Conservation (phyloP, 805 yeast genomes). For the Ogataea methanolica region DNA sequence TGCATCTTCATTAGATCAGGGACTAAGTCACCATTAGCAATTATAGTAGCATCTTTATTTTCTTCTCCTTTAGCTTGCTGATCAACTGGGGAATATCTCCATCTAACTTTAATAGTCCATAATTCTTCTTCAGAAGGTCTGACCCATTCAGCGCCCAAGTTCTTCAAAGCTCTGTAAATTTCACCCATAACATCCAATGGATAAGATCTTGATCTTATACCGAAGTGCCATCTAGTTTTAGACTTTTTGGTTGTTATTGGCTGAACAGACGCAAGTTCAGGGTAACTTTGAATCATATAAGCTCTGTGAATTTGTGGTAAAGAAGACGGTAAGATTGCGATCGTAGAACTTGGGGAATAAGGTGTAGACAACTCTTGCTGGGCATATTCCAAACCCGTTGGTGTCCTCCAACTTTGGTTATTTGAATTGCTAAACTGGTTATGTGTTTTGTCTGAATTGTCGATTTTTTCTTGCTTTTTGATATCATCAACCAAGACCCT, state of each 20-base stretch:
- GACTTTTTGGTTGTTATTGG: slow-evolving; percentile 69
- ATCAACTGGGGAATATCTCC: slow-evolving; percentile 61
- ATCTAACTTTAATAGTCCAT: slow-evolving; percentile 94
- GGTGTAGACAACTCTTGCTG: slow-evolving; percentile 29
- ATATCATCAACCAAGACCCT: slow-evolving; percentile 63
- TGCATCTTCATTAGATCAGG: slow-evolving; percentile 95
- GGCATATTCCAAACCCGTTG: slow-evolving; percentile 24
- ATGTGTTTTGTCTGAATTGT: neutral
- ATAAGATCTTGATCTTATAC: slow-evolving; percentile 91
- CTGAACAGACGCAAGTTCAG: slow-evolving; percentile 31
- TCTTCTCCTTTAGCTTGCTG: slow-evolving; percentile 16
- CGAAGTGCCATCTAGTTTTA: slow-evolving; percentile 97
- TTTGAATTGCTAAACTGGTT: neutral
- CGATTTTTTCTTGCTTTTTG: slow-evolving; percentile 31
- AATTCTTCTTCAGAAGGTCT: slow-evolving; percentile 90
- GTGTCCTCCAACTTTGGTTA: slow-evolving; percentile 27
- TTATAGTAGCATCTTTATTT: slow-evolving; percentile 14
- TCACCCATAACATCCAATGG: slow-evolving; percentile 99
- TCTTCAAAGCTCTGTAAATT: slow-evolving; percentile 88
- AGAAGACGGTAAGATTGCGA: slow-evolving; percentile 90
- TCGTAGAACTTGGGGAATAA: slow-evolving; percentile 67
- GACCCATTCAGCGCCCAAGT: slow-evolving; percentile 96
- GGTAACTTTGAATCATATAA: slow-evolving; percentile 57
- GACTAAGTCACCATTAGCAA: slow-evolving; percentile 26
- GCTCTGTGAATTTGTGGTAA: slow-evolving; percentile 94